Percentiles rank a stretch among this genome's conserved stretches.
Evolutionary conservation across 2,329 filamentous ascomycete species (phyloP).

Genomic region (Aspergillus proliferans): DNA sequence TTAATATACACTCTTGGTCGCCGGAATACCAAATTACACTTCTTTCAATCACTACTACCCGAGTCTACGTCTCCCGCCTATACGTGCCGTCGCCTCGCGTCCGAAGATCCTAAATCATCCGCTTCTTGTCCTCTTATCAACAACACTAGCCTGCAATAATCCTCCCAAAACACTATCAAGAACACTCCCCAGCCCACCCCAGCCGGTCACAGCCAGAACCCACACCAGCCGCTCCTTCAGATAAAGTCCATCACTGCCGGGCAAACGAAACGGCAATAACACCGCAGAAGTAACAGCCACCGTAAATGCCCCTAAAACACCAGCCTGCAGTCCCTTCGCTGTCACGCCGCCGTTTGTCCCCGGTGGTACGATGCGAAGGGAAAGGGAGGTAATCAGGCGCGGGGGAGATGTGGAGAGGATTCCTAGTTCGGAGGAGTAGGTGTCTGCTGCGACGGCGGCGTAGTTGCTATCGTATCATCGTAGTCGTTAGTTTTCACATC

Average conservation of each 20-base stretch:
- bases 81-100: neutral
- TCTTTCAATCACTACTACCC: neutral
- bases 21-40: neutral
- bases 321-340: constrained; percentile 64
- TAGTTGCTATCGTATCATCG: constrained; percentile 57
- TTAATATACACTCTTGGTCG: neutral
- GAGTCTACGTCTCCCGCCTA: neutral
- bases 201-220: constrained; percentile 55
- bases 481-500: neutral
- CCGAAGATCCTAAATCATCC: neutral
- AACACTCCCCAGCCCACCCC: constrained; percentile 73
- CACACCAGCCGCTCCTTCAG: constrained; percentile 50
- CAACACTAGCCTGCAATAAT: constrained; percentile 76
- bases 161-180: constrained; percentile 85
- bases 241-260: constrained; percentile 18
- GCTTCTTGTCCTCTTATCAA: constrained; percentile 61
- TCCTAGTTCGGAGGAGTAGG: constrained; percentile 89
- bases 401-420: constrained; percentile 73
- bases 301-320: constrained; percentile 63
- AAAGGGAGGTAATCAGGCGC: constrained; percentile 76
- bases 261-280: constrained; percentile 61
- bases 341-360: constrained; percentile 95
- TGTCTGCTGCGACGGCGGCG: constrained; percentile 85
- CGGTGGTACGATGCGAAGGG: constrained; percentile 69
- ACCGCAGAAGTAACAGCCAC: constrained; percentile 63